Evolutionary conservation across 805 yeast genomes (phyloP), one percentile per base, ranked within the genome.

Genomic region (Schizosaccharomyces cryophilus): DNA sequence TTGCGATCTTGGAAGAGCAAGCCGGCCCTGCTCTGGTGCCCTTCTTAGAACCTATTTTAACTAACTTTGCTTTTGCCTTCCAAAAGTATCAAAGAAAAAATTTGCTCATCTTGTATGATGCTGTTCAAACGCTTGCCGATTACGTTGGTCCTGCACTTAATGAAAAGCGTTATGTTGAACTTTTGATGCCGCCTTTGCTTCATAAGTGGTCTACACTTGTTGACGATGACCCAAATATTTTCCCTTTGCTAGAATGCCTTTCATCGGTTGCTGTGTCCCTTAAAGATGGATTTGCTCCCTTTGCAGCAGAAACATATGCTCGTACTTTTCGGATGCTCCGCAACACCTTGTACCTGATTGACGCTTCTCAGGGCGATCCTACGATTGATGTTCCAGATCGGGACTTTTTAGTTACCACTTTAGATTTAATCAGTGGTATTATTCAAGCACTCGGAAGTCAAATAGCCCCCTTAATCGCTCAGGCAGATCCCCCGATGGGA

Each of bases 171-270:
- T 81, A 79, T 62, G 76, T 87, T 64, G 75, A 80, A 61, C 68
- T 78, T 1, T 72, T 93, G 21, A 73, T 93, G 65, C 95, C 95
- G 4, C 94, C 95, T 30, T 74, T 93, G 62, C 78, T 90, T 60
- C 75, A 73, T 15, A 85, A 86, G 71, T 93, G 98, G 98, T 81
- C 82, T 62, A 66, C 71, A 48, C 71, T 88, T 60, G 73, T 74
- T 17, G 96, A 93, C 68, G 81, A 81, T 61, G 96, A 90, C 69
- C 79, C 80, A 61, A 95, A 82, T 66, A 72, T 90, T 65, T 87
- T 96, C 90, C 94, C 96, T 5, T 75, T 93, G 64, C 73, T 93
- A 63, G 97, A 90, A 40, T 89, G 97, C 72, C 78, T 93, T 79
- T 86, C 96, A 4, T 80, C 88, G 21, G 85, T 93, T 42, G 95